Percentiles rank a stretch among this genome's conserved stretches.
phyloP scores from a whole-genome alignment of 352 stramenopile genomes.

The Phytophthora pisi region DNA sequence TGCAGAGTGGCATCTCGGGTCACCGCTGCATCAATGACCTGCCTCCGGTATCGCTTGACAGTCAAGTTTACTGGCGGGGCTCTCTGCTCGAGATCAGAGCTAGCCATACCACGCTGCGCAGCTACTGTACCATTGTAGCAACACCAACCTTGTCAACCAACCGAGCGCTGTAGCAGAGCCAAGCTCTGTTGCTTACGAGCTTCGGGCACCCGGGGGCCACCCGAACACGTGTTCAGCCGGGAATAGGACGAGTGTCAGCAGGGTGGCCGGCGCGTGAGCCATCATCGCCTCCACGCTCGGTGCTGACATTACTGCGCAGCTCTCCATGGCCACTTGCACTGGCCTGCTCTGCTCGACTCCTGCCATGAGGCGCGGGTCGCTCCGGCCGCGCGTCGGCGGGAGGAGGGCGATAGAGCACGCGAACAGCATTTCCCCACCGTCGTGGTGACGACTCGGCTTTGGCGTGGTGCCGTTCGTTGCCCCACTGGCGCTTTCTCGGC shows the following conservation, averaged over 20 bases:
- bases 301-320: constrained; percentile 11
- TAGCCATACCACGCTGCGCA: background rate
- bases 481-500: background rate
- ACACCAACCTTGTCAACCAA: no score
- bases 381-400: no score
- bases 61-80: no score
- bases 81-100: background rate
- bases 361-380: background rate
- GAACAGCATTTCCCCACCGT: no score
- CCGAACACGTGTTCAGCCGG: constrained; percentile 27
- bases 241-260: constrained; percentile 4
- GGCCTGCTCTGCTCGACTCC: background rate
- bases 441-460: no score
- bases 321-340: constrained; percentile 7
- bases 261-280: constrained; percentile 1
- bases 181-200: no score
- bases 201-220: constrained; percentile 1
- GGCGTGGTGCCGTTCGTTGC: background rate
- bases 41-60: background rate
- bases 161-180: no score
- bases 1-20: constrained; percentile 1
- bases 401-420: no score
- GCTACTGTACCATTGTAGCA: background rate
- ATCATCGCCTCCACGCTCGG: constrained; percentile 5
- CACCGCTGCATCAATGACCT: background rate